phyloP scores from a whole-genome alignment of 179 eudicot species.

The Nepenthes alata region DNA sequence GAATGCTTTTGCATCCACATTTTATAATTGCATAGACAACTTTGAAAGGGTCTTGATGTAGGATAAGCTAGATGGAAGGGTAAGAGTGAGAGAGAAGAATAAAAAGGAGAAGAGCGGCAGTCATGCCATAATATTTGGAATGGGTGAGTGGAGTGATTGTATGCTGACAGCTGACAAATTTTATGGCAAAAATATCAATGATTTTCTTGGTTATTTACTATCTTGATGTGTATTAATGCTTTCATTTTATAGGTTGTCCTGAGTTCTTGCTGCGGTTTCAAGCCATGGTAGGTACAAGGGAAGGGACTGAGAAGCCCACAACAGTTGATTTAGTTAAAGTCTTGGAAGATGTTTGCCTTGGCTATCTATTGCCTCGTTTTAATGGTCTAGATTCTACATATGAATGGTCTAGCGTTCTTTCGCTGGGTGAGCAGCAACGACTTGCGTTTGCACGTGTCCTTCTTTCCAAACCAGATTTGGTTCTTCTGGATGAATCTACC shows the following conservation, averaged over 20 bases:
- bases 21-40: no score
- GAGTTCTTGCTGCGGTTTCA: constrained; percentile 42
- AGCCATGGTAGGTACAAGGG: constrained; percentile 16
- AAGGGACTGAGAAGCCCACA: constrained; percentile 45
- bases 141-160: no score
- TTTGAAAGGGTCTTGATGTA: no score
- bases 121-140: no score
- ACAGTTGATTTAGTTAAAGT: constrained; percentile 52
- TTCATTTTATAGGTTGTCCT: constrained; percentile 30
- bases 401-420: constrained; percentile 95
- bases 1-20: no score
- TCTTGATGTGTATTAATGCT: background rate
- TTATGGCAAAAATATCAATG: background rate
- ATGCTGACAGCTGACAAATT: background rate
- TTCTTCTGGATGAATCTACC: constrained; percentile 87
- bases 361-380: constrained; percentile 55
- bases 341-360: constrained; percentile 80
- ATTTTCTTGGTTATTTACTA: background rate
- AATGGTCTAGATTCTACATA: constrained; percentile 52
- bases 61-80: no score
- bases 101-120: no score
- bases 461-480: constrained; percentile 71
- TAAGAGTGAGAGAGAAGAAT: no score
- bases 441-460: constrained; percentile 93
- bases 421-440: constrained; percentile 95